Evolutionary conservation across 805 yeast genomes (phyloP), one percentile per base, ranked within the genome.

Genomic region (Citeromyces nyonsensis): DNA sequence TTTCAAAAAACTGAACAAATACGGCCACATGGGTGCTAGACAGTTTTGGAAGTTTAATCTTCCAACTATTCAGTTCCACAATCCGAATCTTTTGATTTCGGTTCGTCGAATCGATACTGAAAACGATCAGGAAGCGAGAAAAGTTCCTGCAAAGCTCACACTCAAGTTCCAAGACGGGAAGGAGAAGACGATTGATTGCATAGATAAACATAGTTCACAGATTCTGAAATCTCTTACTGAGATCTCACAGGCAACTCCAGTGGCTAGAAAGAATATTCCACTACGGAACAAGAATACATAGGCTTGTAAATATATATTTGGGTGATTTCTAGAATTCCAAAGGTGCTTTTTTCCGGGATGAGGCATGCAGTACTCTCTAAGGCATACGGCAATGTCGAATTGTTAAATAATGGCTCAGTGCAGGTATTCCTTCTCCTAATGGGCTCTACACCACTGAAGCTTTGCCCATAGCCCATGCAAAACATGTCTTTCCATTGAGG

Each of bases 41-140:
- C 66, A 68, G 41, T 82, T 85, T 54, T 81, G 93, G 91, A 70
- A 69, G 43, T 56, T 61, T 33, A 67, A 72, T 53, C 58, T 85
- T 36, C 93, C 91, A 15, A 72, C 85, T 5, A 61, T 85, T 39
- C 75, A 72, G 49, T 85, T 80, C 52, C 86, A 83, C 57, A 85
- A 85, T 51, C 86, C 88, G n/a, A 56, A 59, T 29, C 46, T 80
- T 18, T 65, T 70, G 15, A 71, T 83, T 35, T 61, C 64, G 15
- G 76, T 83, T 25, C 56, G 65, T 10, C 61, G 85, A 41, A 61
- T 79, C 29, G 56, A 60, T 29, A 56, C 52, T 38, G 47, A 37
- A 4, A 52, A 55, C 15, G 57, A 54, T 31, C 66, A 63, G 12
- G 68, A 67, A 30, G 54, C 56, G 32, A 44, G 45, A 10, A 51